Evolutionary conservation across 2,329 filamentous ascomycete species (phyloP).

Genomic region (Monilinia polystroma): DNA sequence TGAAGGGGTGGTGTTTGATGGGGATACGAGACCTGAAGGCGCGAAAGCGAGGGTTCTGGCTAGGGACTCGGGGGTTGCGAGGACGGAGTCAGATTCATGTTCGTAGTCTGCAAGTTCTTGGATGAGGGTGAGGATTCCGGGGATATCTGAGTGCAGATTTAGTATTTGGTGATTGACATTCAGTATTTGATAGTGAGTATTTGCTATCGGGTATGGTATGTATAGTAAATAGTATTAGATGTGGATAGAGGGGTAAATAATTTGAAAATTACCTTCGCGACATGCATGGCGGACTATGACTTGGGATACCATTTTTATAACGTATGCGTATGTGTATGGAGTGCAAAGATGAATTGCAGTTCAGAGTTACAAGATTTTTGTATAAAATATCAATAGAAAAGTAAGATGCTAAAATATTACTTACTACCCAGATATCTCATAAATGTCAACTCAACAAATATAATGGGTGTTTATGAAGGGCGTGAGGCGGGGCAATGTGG

Average conservation of each 20-base stretch:
- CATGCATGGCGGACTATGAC: constrained; percentile 16
- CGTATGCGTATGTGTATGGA: not conserved
- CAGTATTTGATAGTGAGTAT: too few species aligned
- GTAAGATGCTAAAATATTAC: not conserved
- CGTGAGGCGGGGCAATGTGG: not conserved
- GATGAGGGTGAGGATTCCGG: constrained; percentile 78
- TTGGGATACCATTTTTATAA: constrained; percentile 6
- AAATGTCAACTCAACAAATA: not conserved
- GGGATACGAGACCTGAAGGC: constrained; percentile 45
- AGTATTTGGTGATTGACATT: not conserved
- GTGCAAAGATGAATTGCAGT: not conserved
- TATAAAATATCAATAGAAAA: not conserved
- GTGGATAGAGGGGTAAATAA: not conserved
- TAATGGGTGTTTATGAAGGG: not conserved
- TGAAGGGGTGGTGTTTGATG: constrained; percentile 44
- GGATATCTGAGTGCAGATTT: constrained; percentile 60
- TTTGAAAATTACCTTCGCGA: constrained; percentile 10
- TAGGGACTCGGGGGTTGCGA: constrained; percentile 76
- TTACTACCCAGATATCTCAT: not conserved
- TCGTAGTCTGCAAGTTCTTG: constrained; percentile 87
- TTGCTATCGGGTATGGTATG: not conserved
- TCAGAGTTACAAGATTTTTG: not conserved
- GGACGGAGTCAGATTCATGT: constrained; percentile 68
- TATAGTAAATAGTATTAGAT: too few species aligned
- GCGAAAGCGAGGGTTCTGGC: constrained; percentile 77